Base-by-base conservation (phyloP, 2,329 filamentous ascomycete species). In the Simplicillium aogashimaense region DNA sequence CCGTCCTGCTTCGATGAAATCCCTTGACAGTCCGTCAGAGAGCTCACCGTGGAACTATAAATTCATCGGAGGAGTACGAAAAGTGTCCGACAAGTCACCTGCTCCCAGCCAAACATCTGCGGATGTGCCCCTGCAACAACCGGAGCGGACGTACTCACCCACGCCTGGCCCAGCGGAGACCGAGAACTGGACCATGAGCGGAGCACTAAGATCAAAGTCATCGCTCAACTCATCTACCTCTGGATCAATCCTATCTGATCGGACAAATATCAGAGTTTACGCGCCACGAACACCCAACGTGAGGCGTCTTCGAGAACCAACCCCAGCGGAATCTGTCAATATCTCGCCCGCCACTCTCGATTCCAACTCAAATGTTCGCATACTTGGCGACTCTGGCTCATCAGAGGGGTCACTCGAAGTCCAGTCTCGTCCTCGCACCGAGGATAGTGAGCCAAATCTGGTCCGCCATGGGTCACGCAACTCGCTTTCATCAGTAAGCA, bases 241-340 rank as follows among this genome's bases (percentile, higher is more conserved):
- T 11, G 60, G 55, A 35, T 70, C 70, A 10, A 72, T 69, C 3
- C 46, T 63, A 3, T 70, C 69, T 13, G 70, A 74, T 32, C 64
- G 60, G 13, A 65, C 69, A 35, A 77, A 78, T 50, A 74, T 74
- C 64, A 69, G 74, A 50, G 59, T 74, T 15, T 69, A 74, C 47
- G 65, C 60, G 30, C 65, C 66, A 42, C 71, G 67, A 48, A 67
- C 68, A 47, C 42, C 64, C 11, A 35, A 35, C 11, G 14, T 35
- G 15, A 18, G 15, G 5, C 33, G 20, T 25, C 20, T 35, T 35
- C 33, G 33, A 12, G 33, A 18, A 12, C 33, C 15, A 12, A 35
- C 33, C 3, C 33, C 41, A 9, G 30, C 37, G 2, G 41, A 43
- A 20, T 35, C 34, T 11, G 38, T 11, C 20, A 35, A 37, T 12